Base-by-base conservation (phyloP, 1,139 yeast genomes). In the Candida labiduridarum region DNA sequence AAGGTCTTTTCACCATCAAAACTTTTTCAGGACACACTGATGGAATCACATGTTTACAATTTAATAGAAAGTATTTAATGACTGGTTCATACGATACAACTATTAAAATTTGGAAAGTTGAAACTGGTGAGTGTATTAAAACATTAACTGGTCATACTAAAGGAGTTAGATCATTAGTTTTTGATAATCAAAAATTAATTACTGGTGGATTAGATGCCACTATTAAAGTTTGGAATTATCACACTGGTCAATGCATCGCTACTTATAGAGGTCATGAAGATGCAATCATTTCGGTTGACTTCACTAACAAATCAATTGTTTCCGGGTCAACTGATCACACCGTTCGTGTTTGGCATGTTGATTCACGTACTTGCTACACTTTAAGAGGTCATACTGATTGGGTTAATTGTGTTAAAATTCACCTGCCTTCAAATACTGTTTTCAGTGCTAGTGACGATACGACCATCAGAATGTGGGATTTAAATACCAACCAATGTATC, bases 301-400 rank as follows among this genome's bases (percentile, higher is more conserved):
- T 85, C 63, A 83, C 80, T 57, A 84, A 87, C 58, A 90, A 89
- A 61, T 78, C 90, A 31, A 90, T 94, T 63, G 98, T 92, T 1
- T 85, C 95, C 6, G 99, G 98, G 0, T 86, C 96, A 15, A 96
- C 96, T 0, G 99, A 94, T 69, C 80, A 82, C 57, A 91, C 96
- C 0, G 88, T 94, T 49, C 89, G 91, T 64, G 94, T 94, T 11
- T 94, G 99, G 99, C 96, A 94, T 66, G 96, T 94, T 49, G 96
- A 89, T 64, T 84, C 91, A 15, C 79, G 96, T 68, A 89, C 96
- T 2, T 94, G 97, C 64, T 90, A 88, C 66, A 90, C 98, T 0
- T 75, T 94, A 53, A 77, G 97, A 38, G 99, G 99, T 3, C 99
- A 94, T 65, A 80, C 87, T 0, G 98, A 89, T 58, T 86, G 96